These are phyloP conservation scores for Pseudopyricularia cyperi DNA, from an alignment of 2,329 filamentous ascomycete genomes.

Conservation along the genomic window DNA sequence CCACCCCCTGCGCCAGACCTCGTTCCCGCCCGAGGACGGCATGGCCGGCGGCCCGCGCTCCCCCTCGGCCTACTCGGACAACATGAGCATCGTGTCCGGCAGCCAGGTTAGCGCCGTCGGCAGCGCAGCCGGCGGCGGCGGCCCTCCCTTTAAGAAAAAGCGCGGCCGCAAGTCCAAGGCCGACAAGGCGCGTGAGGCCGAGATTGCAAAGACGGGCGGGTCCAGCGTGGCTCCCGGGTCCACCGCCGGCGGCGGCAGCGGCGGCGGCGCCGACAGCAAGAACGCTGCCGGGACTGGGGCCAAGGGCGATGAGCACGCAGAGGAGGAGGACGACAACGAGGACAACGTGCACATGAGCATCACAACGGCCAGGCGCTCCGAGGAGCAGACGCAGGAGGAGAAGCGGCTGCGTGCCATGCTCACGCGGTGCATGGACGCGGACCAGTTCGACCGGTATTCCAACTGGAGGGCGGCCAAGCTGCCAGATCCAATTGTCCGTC, in stretches of 20 bases:
- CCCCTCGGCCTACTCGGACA: conserved; percentile 53
- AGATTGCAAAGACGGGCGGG: conserved; percentile 23
- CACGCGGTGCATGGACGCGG: conserved; percentile 49
- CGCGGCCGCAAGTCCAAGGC: conserved; percentile 48
- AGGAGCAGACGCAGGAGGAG: conserved; percentile 48
- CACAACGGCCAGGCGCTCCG: conserved; percentile 20
- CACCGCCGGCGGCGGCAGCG: conserved; percentile 28
- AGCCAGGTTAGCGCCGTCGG: conserved; percentile 37
- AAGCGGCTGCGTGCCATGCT: conserved; percentile 50
- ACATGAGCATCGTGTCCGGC: conserved; percentile 45
- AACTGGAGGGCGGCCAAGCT: conserved; percentile 58
- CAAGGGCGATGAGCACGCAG: conserved; percentile 40
- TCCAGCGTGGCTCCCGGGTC: conserved; percentile 12
- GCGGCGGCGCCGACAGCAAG: conserved; percentile 19
- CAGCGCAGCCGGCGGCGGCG: conserved; percentile 18
- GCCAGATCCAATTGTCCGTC: conserved; percentile 54
- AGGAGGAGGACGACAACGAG: conserved; percentile 33
- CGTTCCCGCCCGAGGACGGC: conserved; percentile 57
- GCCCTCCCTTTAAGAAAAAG: conserved; percentile 39
- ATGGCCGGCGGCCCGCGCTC: conserved; percentile 32
- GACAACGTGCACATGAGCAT: conserved; percentile 18
- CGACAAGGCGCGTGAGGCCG: conserved; percentile 34
- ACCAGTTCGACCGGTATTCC: conserved; percentile 58
- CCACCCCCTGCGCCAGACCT: conserved; percentile 68
- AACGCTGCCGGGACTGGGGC: conserved; percentile 20